Percentiles rank a stretch among this genome's conserved stretches.
These are phyloP conservation scores for Rhizoclosmatium sp. DNA, from an alignment of 192 early-diverging fungal species.

Conservation along the genomic window DNA sequence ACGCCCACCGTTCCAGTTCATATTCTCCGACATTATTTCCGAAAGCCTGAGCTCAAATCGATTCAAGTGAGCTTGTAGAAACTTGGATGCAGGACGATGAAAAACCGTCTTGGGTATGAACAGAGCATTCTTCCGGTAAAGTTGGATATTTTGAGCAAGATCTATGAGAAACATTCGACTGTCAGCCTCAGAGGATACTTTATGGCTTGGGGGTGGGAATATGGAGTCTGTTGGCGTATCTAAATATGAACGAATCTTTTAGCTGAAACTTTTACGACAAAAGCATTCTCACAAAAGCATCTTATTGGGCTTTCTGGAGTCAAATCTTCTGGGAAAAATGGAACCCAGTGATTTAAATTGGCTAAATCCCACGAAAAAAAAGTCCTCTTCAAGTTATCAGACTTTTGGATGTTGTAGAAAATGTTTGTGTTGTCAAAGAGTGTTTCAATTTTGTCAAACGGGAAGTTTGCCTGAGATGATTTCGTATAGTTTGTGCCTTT, in stretches of 20 bases:
- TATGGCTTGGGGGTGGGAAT: background rate
- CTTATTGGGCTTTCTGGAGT: constrained; percentile 1
- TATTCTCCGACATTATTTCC: background rate
- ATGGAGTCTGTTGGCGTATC: background rate
- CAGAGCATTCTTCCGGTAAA: constrained; percentile 41
- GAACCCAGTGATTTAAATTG: constrained; percentile 48
- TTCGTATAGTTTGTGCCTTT: background rate
- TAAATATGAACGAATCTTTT: too few species aligned
- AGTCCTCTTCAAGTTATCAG: constrained; percentile 37
- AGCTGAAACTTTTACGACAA: background rate
- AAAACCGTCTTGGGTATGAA: constrained; percentile 41
- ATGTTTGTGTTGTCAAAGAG: constrained; percentile 53
- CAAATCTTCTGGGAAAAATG: constrained; percentile 37
- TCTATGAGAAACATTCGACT: constrained; percentile 14
- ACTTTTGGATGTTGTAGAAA: constrained; percentile 52
- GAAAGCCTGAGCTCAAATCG: constrained; percentile 5
- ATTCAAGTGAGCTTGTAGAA: constrained; percentile 32
- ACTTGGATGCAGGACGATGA: constrained; percentile 28
- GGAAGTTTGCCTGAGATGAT: constrained; percentile 23
- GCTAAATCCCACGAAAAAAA: constrained; percentile 52
- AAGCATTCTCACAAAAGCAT: constrained; percentile 32
- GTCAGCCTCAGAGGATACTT: background rate
- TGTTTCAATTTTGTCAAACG: constrained; percentile 44
- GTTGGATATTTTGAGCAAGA: constrained; percentile 39
- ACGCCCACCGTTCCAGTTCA: background rate